Conservation (phyloP, 352 stramenopile genomes). For the Pythium folliculosum region DNA sequence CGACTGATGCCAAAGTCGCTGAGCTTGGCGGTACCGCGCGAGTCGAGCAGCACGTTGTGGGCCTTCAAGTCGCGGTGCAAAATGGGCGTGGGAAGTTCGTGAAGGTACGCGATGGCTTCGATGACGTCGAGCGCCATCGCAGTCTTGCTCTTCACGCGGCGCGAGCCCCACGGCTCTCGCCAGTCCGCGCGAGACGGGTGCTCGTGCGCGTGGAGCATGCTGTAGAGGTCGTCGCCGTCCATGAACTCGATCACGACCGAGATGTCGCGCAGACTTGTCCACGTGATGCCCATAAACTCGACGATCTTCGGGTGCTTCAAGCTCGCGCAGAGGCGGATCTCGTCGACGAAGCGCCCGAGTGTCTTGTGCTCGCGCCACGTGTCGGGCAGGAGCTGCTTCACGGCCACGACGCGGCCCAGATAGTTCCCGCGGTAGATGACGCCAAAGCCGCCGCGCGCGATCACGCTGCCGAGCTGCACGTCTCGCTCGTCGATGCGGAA, state of each 20-base stretch:
- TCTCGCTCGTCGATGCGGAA: background rate
- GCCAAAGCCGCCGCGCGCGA: background rate
- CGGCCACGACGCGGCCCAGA: background rate
- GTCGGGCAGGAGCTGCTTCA: background rate
- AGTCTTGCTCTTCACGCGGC: slow-evolving; percentile 7
- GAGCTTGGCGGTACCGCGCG: background rate
- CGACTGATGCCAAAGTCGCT: no score
- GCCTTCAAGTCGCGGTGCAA: slow-evolving; percentile 20
- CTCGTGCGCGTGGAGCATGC: background rate
- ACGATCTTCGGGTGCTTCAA: slow-evolving; percentile 1
- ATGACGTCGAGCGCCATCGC: slow-evolving; percentile 22
- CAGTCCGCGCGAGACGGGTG: background rate
- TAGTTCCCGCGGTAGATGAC: background rate
- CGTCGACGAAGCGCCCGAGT: background rate
- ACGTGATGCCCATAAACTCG: background rate
- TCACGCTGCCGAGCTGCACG: background rate
- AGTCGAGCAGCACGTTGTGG: background rate
- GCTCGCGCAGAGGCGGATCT: background rate
- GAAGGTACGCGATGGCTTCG: slow-evolving; percentile 26
- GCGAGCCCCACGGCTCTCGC: background rate
- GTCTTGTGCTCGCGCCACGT: background rate
- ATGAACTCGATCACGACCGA: slow-evolving; percentile 2
- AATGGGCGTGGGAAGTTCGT: slow-evolving; percentile 14
- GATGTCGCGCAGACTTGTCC: background rate
- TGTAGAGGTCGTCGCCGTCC: slow-evolving; percentile 1